phyloP scores from a whole-genome alignment of 2,329 filamentous ascomycete genomes.

The Clarireedia monteithiana region DNA sequence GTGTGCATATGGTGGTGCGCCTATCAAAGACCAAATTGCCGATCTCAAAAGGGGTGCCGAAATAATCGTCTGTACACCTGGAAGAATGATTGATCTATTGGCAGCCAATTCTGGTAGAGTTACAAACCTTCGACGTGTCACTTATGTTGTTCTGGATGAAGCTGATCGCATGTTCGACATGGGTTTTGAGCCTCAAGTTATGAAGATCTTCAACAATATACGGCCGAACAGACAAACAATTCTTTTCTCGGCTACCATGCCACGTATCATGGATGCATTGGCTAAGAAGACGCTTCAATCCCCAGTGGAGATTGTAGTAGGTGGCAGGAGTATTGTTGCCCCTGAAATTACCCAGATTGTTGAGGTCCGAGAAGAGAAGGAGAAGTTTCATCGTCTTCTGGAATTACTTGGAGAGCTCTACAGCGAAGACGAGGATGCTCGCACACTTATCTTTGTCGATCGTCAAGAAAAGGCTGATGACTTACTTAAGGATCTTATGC shows the following conservation, averaged over 20 bases:
- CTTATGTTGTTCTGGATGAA: constrained; percentile 93
- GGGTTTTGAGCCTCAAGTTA: constrained; percentile 97
- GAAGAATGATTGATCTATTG: constrained; percentile 90
- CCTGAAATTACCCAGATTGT: constrained; percentile 92
- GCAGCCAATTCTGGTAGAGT: constrained; percentile 92
- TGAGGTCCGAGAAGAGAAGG: constrained; percentile 73
- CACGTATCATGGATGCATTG: constrained; percentile 81
- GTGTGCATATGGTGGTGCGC: constrained; percentile 89
- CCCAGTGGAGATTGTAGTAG: constrained; percentile 87
- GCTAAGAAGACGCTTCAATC: constrained; percentile 81
- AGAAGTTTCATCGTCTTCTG: constrained; percentile 77
- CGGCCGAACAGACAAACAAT: constrained; percentile 90
- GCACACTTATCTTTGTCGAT: constrained; percentile 86
- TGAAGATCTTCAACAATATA: constrained; percentile 90
- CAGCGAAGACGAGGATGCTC: constrained; percentile 78
- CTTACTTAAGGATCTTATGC: constrained; percentile 67
- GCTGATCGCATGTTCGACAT: constrained; percentile 99
- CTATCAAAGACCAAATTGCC: constrained; percentile 95
- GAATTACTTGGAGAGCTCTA: constrained; percentile 85
- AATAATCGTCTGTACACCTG: constrained; percentile 90
- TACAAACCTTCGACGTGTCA: constrained; percentile 81
- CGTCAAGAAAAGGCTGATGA: constrained; percentile 85
- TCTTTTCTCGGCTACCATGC: constrained; percentile 94
- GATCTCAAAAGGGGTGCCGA: constrained; percentile 93
- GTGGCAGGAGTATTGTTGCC: constrained; percentile 78